phyloP scores from a whole-genome alignment of 1,139 yeast species.

The Suhomyces ambrosiae region DNA sequence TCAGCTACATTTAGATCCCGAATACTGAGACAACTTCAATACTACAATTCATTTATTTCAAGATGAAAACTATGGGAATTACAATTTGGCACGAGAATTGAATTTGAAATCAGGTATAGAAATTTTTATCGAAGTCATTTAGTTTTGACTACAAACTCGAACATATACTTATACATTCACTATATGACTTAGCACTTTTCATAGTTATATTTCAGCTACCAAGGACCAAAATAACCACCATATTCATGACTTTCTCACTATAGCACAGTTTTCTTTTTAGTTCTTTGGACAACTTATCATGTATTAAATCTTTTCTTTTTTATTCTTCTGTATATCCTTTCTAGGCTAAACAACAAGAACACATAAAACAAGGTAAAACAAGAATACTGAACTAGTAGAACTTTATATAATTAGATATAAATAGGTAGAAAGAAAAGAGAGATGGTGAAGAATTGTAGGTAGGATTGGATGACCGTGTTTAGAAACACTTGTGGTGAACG shows the following conservation, averaged over 20 bases:
- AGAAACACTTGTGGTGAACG: slow-evolving; percentile 99
- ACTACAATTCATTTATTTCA: too few species aligned
- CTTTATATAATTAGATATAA: slow-evolving; percentile 13
- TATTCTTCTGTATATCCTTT: slow-evolving; percentile 5
- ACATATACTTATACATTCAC: slow-evolving; percentile 7
- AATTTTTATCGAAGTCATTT: too few species aligned
- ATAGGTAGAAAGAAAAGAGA: slow-evolving; percentile 11
- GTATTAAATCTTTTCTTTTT: slow-evolving; percentile 12
- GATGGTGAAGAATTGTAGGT: slow-evolving; percentile 12
- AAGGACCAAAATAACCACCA: background rate
- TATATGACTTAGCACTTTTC: slow-evolving; percentile 1
- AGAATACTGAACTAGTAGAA: slow-evolving; percentile 9
- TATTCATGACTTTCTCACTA: background rate
- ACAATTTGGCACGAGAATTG: too few species aligned
- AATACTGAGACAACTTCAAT: too few species aligned
- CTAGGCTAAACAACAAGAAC: slow-evolving; percentile 7
- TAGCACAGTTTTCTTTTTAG: background rate
- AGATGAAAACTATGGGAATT: too few species aligned
- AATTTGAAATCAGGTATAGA: too few species aligned
- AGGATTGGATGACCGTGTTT: slow-evolving; percentile 34
- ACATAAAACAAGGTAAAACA: slow-evolving; percentile 12
- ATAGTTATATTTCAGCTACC: slow-evolving; percentile 1
- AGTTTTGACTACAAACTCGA: slow-evolving; percentile 3
- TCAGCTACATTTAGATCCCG: background rate
- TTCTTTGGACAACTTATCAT: slow-evolving; percentile 13